These are phyloP conservation scores for Alternaria sp. DNA, from an alignment of 2,329 filamentous ascomycete genomes.

Conservation along the genomic window DNA sequence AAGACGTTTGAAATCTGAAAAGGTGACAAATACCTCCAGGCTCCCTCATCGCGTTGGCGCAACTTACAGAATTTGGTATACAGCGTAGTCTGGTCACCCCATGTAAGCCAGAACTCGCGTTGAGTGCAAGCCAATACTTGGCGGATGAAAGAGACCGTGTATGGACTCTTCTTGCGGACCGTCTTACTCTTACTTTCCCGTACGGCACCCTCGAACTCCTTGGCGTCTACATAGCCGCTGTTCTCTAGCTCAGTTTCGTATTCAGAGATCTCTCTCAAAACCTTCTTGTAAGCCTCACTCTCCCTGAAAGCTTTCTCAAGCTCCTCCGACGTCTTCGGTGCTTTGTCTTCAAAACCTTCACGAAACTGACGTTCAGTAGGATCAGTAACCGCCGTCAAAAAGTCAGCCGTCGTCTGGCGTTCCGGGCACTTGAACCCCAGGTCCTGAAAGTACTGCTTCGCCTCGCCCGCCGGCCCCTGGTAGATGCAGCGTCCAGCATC, in stretches of 20 bases:
- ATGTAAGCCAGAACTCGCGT: conserved; percentile 79
- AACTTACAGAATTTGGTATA: conserved; percentile 67
- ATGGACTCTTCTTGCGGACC: conserved; percentile 72
- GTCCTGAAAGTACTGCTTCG: conserved; percentile 69
- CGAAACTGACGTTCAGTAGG: conserved; percentile 73
- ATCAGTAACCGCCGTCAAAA: conserved; percentile 78
- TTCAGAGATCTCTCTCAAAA: conserved; percentile 65
- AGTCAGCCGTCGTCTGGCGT: conserved; percentile 76
- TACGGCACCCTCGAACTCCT: conserved; percentile 70
- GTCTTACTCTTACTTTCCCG: conserved; percentile 69
- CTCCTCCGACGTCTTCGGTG: conserved; percentile 73
- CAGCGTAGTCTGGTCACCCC: conserved; percentile 75
- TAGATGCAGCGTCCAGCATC: conserved; percentile 74
- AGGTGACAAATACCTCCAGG: not conserved
- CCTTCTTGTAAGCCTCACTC: conserved; percentile 66
- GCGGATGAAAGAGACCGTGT: conserved; percentile 75
- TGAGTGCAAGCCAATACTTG: conserved; percentile 74
- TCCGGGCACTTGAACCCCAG: conserved; percentile 67
- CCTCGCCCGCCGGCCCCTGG: conserved; percentile 66
- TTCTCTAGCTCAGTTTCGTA: conserved; percentile 65
- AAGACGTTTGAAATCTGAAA: not conserved
- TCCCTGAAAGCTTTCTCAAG: conserved; percentile 71
- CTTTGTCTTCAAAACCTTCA: conserved; percentile 61
- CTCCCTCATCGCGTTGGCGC: not conserved
- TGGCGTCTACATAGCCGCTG: conserved; percentile 65